phyloP scores from a whole-genome alignment of 2,329 filamentous ascomycete species.

The Aspergillus fijiensis region DNA sequence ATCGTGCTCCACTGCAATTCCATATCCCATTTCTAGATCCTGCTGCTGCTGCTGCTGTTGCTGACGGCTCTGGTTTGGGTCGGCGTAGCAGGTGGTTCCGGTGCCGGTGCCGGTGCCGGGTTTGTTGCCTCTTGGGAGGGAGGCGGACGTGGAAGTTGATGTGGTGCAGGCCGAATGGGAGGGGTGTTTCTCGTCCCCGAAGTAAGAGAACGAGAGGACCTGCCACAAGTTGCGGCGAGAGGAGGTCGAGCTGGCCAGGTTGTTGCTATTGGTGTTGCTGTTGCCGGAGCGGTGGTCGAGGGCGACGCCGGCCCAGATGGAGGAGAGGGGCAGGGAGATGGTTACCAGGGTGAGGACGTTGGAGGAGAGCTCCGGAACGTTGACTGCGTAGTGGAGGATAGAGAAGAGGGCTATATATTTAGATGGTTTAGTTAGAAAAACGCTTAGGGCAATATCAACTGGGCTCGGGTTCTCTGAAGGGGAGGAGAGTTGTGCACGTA shows the following conservation, averaged over 20 bases:
- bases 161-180: neutral
- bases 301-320: conserved; percentile 60
- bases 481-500: conserved; percentile 29
- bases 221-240: conserved; percentile 30
- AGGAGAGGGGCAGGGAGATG: conserved; percentile 64
- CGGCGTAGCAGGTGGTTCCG: conserved; percentile 30
- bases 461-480: neutral
- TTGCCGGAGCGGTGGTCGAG: conserved; percentile 53
- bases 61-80: conserved; percentile 12
- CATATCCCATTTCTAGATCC: conserved; percentile 21
- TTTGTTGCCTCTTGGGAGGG: conserved; percentile 15
- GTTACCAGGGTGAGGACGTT: conserved; percentile 59
- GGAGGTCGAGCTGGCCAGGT: conserved; percentile 3
- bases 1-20: conserved; percentile 32
- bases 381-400: conserved; percentile 54
- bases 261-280: conserved; percentile 34
- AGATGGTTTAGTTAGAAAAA: neutral
- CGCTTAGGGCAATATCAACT: no score
- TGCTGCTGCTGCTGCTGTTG: conserved; percentile 9
- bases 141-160: conserved; percentile 7
- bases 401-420: conserved; percentile 57
- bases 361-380: conserved; percentile 55
- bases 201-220: conserved; percentile 22
- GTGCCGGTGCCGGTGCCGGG: conserved; percentile 20
- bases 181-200: conserved; percentile 15